Base-by-base conservation (phyloP, 208 protist genomes). In the Angomonas ambiguus region DNA sequence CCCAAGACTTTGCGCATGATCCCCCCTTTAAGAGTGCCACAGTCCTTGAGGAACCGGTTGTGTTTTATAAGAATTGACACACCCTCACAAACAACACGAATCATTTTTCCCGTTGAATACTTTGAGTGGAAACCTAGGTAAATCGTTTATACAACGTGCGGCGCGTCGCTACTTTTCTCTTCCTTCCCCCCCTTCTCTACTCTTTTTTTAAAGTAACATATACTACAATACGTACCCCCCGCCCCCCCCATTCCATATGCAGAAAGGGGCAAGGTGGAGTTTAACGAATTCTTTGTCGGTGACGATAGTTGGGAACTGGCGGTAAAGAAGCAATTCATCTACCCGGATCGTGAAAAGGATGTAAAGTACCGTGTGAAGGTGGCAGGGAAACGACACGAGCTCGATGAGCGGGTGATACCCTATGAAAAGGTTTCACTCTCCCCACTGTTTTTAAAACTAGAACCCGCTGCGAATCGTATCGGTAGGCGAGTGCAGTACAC, bases 1-100 rank as follows among this genome's bases (percentile, higher is more conserved):
- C 87, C 34, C 83, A 91, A 60, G 90, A 96, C 73, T 96, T 93
- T 76, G 82, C 87, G 1, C 82, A 88, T 69, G 79, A 87, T 34
- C 41, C 93, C 25, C 90, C 90, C 2, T 92, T 92, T 62, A 84
- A 77, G 8, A 75, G 82, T 30, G 74, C 85, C 20, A 85, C 82
- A 3, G 62, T 41, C 11, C 71, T 93, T n/a, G 83, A 81, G 16
- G 85, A 91, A 61, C 90, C 90, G 2, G 59, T 90, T 18, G 78
- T 96, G 28, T 93, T 96, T 51, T 96, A 88, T 62, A 88, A 83
- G 63, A 78, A 85, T 59, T 91, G 65, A 80, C 22, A 5, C 24
- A 16, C 11, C n/a, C n/a, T n/a, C n/a, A n/a, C n/a, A n/a, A n/a
- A n/a, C n/a, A 45, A 45, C 38, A 45, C 16, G 38, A 16, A n/a